Evolutionary conservation across 495 filamentous ascomycete genomes (phyloP).

Genomic region (Penicillium turbatum): DNA sequence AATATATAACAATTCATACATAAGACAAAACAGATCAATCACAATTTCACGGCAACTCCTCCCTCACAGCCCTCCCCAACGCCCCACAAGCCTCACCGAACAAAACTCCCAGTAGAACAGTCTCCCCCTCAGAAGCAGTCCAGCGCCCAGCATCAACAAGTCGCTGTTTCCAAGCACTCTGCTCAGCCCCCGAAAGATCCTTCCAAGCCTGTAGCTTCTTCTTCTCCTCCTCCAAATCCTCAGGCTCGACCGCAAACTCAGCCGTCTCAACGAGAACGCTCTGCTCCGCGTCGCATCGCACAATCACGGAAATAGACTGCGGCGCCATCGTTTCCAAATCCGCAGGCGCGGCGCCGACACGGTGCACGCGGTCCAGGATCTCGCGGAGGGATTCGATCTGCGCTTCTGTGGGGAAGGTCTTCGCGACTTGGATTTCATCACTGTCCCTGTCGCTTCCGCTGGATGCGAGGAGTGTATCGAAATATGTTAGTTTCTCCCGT

Average conservation of each 20-base stretch:
- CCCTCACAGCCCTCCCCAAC: constrained; percentile 47
- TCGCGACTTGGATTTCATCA: neutral
- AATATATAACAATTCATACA: constrained; percentile 1
- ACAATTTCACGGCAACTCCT: constrained; percentile 17
- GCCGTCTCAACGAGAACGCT: constrained; percentile 25
- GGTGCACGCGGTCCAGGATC: constrained; percentile 27
- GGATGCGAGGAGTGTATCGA: constrained; percentile 14
- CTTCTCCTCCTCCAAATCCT: constrained; percentile 19
- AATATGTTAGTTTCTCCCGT: constrained; percentile 16
- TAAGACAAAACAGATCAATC: neutral
- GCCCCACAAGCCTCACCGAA: constrained; percentile 64
- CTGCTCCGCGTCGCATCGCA: constrained; percentile 23
- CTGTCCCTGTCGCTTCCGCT: neutral
- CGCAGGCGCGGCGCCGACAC: constrained; percentile 20
- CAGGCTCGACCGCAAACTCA: constrained; percentile 1
- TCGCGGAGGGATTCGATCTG: constrained; percentile 20
- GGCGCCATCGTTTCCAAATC: constrained; percentile 18
- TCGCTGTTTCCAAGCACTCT: constrained; percentile 61
- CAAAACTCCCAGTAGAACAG: constrained; percentile 66
- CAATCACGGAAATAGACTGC: constrained; percentile 22
- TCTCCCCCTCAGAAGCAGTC: constrained; percentile 66
- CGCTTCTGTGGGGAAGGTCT: neutral
- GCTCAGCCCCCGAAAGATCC: constrained; percentile 55
- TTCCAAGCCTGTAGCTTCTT: constrained; percentile 59
- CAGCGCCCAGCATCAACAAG: constrained; percentile 69